phyloP scores from a whole-genome alignment of 2,329 filamentous ascomycete species.

The Biscogniauxia sp. region DNA sequence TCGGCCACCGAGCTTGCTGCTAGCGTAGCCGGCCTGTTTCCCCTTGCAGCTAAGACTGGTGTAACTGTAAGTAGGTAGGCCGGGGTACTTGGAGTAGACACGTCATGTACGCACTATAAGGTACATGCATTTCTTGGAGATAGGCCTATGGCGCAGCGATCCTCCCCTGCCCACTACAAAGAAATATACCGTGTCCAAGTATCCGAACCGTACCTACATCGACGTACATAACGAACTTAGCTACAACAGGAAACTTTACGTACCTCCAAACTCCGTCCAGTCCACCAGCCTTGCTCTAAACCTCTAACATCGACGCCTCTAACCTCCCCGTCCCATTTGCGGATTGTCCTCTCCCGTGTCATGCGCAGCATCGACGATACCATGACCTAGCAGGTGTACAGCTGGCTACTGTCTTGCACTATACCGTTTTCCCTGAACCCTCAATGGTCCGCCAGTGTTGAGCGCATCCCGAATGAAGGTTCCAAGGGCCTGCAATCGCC shows the following conservation, averaged over 20 bases:
- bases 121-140: constrained; percentile 1
- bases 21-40: background rate
- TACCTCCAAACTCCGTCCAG: constrained; percentile 6
- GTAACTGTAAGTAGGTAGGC: background rate
- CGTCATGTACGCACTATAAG: background rate
- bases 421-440: background rate
- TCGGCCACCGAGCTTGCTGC: too few relatives aligned
- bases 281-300: background rate
- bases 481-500: constrained; percentile 38
- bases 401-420: background rate
- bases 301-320: too few relatives aligned
- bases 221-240: constrained; percentile 5
- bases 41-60: background rate
- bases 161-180: too few relatives aligned
- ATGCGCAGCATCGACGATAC: background rate
- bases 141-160: background rate
- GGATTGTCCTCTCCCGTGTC: background rate
- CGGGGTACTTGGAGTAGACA: background rate
- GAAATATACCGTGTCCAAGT: too few relatives aligned
- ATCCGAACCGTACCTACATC: background rate
- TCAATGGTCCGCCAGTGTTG: constrained; percentile 14
- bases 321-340: background rate
- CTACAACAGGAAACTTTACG: constrained; percentile 2
- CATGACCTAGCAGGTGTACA: background rate
- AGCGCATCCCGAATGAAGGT: constrained; percentile 33